Evolutionary conservation across 176 grass and related monocot species (phyloP).

Genomic region (Oropetium thomaeum): DNA sequence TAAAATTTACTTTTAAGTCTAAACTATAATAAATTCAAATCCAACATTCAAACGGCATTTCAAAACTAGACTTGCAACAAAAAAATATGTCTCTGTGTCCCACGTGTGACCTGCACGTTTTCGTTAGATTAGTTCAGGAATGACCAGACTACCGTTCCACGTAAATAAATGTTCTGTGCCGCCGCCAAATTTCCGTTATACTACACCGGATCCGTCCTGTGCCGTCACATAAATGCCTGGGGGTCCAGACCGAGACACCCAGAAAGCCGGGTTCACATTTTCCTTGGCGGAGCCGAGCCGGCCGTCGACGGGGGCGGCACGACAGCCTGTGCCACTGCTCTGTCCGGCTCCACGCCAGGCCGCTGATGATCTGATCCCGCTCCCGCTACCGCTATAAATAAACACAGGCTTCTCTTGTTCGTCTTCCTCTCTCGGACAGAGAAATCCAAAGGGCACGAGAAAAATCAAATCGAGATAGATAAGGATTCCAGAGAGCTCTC

Average conservation of each 20-base stretch:
- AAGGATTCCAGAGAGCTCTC: constrained; percentile 13
- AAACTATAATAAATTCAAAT: too few species aligned
- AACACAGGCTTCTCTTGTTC: not conserved
- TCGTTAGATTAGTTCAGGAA: too few species aligned
- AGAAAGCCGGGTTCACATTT: constrained; percentile 13
- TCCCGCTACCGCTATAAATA: constrained; percentile 34
- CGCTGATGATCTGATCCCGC: not conserved
- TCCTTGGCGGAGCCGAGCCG: not conserved
- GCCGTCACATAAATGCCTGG: not conserved
- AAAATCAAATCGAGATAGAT: constrained; percentile 27
- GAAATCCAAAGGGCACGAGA: not conserved
- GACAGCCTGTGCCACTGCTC: constrained; percentile 33
- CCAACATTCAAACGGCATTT: too few species aligned
- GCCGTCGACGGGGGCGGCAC: not conserved
- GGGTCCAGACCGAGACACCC: not conserved
- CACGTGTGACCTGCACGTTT: too few species aligned
- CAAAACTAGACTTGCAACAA: too few species aligned
- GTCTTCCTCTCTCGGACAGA: not conserved
- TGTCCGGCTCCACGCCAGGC: not conserved
- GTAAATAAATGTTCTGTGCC: too few species aligned
- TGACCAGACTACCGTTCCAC: too few species aligned
- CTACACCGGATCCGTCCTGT: too few species aligned
- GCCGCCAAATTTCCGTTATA: too few species aligned
- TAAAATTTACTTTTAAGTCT: too few species aligned
- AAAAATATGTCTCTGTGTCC: too few species aligned